A percentile compares a stretch with the other conserved stretches of the same genome.
Conservation (phyloP, 352 stramenopile genomes). For the Lagenidium giganteum region DNA sequence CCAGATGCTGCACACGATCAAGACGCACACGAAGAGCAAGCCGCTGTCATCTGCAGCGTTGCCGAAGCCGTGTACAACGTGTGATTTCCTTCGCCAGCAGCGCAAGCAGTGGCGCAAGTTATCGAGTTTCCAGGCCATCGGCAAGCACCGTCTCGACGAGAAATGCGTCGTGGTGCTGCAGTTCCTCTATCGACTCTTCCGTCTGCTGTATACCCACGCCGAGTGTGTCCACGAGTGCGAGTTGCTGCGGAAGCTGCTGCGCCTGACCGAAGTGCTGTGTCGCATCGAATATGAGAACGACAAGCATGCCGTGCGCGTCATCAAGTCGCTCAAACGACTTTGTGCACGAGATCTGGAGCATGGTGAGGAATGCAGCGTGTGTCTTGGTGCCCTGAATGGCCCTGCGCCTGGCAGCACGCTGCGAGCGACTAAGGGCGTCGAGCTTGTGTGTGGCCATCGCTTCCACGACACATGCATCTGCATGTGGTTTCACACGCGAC, state of each 20-base stretch:
- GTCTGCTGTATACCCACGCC: conserved; percentile 26
- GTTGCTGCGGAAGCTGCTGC: conserved; percentile 43
- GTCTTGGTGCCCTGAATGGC: conserved; percentile 28
- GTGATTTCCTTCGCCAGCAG: conserved; percentile 29
- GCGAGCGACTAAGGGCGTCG: conserved; percentile 16
- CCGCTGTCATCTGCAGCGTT: conserved; percentile 1
- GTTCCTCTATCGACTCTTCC: conserved; percentile 47
- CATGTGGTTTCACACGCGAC: conserved; percentile 51
- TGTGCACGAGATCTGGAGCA: conserved; percentile 3
- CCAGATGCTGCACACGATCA: conserved; percentile 27
- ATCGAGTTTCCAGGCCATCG: conserved; percentile 31
- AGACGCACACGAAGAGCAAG: conserved; percentile 21
- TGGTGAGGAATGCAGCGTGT: conserved; percentile 50
- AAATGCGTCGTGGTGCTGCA: conserved; percentile 41
- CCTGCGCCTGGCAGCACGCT: background rate
- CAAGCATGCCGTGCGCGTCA: conserved; percentile 25
- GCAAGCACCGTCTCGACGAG: conserved; percentile 35
- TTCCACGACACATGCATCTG: conserved; percentile 78
- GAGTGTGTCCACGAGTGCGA: conserved; percentile 42
- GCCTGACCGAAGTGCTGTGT: conserved; percentile 34
- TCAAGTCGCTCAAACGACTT: conserved; percentile 37
- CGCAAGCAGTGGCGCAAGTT: conserved; percentile 34
- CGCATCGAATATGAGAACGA: conserved; percentile 51
- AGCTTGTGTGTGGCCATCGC: conserved; percentile 53
- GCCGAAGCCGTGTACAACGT: conserved; percentile 30